Percentiles rank a stretch among this genome's conserved stretches.
Evolutionary conservation across 2,329 filamentous ascomycete species (phyloP).

Genomic region (Pyrenophora graminea): DNA sequence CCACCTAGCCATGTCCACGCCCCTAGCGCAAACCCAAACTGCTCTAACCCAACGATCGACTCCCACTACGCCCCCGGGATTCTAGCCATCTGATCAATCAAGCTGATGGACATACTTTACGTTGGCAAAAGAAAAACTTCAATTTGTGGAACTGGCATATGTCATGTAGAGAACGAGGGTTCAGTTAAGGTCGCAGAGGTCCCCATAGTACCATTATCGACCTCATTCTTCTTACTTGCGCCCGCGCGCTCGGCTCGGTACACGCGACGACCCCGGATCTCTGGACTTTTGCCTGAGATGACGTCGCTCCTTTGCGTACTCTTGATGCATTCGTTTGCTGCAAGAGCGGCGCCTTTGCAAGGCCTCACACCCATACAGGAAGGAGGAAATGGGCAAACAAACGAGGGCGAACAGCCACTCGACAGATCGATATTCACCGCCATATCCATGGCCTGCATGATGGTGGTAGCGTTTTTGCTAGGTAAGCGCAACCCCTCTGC

Average conservation of each 20-base stretch:
- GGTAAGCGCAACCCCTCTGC: neutral
- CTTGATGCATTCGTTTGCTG: slow-evolving; percentile 1
- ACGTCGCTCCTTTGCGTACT: neutral
- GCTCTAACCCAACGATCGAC: slow-evolving; percentile 2
- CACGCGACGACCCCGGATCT: neutral
- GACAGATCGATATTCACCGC: slow-evolving; percentile 2
- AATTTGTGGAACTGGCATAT: neutral
- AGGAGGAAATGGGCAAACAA: neutral
- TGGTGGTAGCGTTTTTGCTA: slow-evolving; percentile 6
- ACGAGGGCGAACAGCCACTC: neutral
- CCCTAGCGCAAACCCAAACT: slow-evolving; percentile 3
- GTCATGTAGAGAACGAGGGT: neutral
- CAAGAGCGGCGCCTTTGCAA: neutral
- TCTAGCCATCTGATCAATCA: neutral
- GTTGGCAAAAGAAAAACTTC: neutral
- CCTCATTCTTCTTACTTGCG: neutral
- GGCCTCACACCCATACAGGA: neutral
- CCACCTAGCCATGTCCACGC: neutral
- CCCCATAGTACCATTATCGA: neutral
- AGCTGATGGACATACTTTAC: neutral
- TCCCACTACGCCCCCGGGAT: neutral
- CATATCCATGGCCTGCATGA: slow-evolving; percentile 4
- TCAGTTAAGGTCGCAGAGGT: slow-evolving; percentile 4
- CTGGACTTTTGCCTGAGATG: neutral
- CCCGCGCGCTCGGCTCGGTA: neutral